A percentile compares a stretch with the other conserved stretches of the same genome.
Conservation (phyloP, 2,329 filamentous ascomycete genomes). For the Raffaelea ambrosiae region DNA sequence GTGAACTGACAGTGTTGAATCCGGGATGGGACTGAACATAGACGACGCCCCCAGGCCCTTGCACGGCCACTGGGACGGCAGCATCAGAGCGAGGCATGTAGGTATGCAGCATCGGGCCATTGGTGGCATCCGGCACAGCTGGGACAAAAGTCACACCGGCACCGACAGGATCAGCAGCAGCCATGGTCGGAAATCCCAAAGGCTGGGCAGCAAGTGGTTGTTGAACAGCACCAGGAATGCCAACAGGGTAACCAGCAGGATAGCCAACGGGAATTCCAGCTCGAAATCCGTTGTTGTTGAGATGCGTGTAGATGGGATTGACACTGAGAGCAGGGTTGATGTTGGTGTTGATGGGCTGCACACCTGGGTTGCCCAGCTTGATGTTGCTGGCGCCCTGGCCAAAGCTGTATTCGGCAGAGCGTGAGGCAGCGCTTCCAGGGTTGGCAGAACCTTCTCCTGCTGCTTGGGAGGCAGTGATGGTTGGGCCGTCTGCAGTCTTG, state of each 20-base stretch:
- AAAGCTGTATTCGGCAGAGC: too few species aligned
- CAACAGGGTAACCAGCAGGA: neutral
- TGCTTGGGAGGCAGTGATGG: constrained; percentile 4
- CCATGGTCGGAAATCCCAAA: constrained; percentile 16
- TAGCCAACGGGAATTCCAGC: neutral
- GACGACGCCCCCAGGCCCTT: constrained; percentile 6
- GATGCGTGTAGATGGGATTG: constrained; percentile 13
- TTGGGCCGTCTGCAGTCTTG: neutral
- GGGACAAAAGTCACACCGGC: constrained; percentile 47
- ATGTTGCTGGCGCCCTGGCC: neutral
- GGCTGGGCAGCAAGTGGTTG: constrained; percentile 5
- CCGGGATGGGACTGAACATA: constrained; percentile 8
- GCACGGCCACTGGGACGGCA: constrained; percentile 19
- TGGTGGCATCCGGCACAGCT: constrained; percentile 48
- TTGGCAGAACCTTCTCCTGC: neutral
- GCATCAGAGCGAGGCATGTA: constrained; percentile 46
- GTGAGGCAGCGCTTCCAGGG: too few species aligned
- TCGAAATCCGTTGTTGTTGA: neutral
- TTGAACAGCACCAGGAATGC: too few species aligned
- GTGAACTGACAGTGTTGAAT: constrained; percentile 11
- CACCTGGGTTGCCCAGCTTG: neutral
- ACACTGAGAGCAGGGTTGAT: constrained; percentile 10
- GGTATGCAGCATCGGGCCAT: constrained; percentile 45
- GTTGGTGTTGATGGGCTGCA: constrained; percentile 2
- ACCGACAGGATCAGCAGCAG: constrained; percentile 7